A percentile compares a stretch with the other conserved stretches of the same genome.
Evolutionary conservation across 306 rosid species (phyloP).

Genomic region (Nissolia schottii): DNA sequence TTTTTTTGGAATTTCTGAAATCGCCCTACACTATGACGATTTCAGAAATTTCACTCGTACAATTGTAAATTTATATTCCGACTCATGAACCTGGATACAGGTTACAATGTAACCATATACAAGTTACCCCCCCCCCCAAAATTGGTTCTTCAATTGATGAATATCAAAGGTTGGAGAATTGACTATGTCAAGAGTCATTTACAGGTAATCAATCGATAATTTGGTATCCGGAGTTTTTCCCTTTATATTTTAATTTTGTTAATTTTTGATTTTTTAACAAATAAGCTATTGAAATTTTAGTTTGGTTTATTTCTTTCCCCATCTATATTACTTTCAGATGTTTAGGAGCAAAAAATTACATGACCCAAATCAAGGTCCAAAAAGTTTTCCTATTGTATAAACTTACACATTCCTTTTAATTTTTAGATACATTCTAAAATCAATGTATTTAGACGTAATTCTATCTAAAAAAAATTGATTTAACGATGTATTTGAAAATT

Average conservation of each 20-base stretch:
- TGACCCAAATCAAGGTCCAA: slow-evolving; percentile 60
- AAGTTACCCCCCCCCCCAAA: too few relatives aligned
- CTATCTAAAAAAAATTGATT: too few relatives aligned
- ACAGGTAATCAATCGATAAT: slow-evolving; percentile 44
- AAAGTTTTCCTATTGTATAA: not conserved
- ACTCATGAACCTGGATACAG: too few relatives aligned
- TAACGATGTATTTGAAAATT: too few relatives aligned
- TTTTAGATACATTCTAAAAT: too few relatives aligned
- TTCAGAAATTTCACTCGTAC: too few relatives aligned
- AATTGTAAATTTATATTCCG: too few relatives aligned
- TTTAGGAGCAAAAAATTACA: slow-evolving; percentile 74
- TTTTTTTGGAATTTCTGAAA: too few relatives aligned
- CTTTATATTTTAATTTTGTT: not conserved
- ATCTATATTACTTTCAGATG: slow-evolving; percentile 42
- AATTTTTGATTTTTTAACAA: not conserved
- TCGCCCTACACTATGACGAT: too few relatives aligned
- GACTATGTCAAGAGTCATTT: slow-evolving; percentile 92
- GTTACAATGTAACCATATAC: too few relatives aligned
- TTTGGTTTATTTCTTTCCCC: not conserved
- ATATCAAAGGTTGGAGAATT: slow-evolving; percentile 68
- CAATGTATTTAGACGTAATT: too few relatives aligned
- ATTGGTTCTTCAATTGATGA: slow-evolving; percentile 88
- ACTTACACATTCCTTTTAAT: not conserved
- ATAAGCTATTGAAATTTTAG: not conserved
- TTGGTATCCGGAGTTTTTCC: not conserved